These are phyloP conservation scores for Rauvolfia tetraphylla DNA, from an alignment of 257 asterid species.

Conservation along the genomic window DNA sequence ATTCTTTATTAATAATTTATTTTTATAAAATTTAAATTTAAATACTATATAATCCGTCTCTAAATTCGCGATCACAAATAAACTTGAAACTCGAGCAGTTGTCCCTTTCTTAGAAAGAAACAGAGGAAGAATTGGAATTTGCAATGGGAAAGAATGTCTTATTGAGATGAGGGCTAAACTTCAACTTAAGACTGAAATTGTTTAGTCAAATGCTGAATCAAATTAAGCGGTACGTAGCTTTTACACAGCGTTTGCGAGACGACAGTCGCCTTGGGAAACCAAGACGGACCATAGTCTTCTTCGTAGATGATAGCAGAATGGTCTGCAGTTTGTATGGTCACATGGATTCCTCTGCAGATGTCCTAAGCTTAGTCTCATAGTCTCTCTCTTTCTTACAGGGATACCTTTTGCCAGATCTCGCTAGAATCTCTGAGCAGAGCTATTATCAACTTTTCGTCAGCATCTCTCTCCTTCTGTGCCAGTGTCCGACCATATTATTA, in stretches of 20 bases:
- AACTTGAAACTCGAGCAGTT: neutral
- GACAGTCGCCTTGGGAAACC: slow-evolving; percentile 25
- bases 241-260: neutral
- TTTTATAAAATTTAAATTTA: too few relatives aligned
- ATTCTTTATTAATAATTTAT: too few relatives aligned
- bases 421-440: slow-evolving; percentile 26
- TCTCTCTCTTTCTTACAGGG: neutral
- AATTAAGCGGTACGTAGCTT: neutral
- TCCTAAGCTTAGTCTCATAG: neutral
- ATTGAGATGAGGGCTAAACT: neutral
- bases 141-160: slow-evolving; percentile 15
- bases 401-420: slow-evolving; percentile 23
- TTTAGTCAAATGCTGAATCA: neutral
- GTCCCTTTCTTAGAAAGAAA: neutral
- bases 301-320: slow-evolving; percentile 18
- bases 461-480: slow-evolving; percentile 30
- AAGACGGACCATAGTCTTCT: slow-evolving; percentile 16
- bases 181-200: neutral
- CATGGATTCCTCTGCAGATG: slow-evolving; percentile 37
- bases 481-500: slow-evolving; percentile 32
- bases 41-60: too few relatives aligned
- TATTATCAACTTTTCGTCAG: slow-evolving; percentile 31
- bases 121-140: neutral
- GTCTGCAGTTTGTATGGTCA: slow-evolving; percentile 25
- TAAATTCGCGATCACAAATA: too few relatives aligned